A percentile compares a stretch with the other conserved stretches of the same genome.
Evolutionary conservation across 129 eudicot species (phyloP).

Genomic region (Centella asiatica): DNA sequence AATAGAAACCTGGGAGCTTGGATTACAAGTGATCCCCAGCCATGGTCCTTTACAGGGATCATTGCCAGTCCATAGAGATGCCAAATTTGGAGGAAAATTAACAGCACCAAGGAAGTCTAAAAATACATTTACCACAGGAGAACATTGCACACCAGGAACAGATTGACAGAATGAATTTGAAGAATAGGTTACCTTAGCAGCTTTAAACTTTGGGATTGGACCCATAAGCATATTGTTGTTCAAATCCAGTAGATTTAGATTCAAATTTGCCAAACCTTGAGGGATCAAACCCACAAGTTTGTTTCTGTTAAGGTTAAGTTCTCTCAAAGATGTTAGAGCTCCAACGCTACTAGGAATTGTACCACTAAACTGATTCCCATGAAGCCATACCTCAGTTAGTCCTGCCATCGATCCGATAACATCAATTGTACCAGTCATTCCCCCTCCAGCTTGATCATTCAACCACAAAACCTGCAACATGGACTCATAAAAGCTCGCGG

Average conservation of each 20-base stretch:
- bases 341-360: conserved; percentile 45
- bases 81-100: conserved; percentile 40
- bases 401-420: conserved; percentile 45
- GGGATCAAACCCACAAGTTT: conserved; percentile 57
- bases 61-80: conserved; percentile 47
- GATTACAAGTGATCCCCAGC: conserved; percentile 41
- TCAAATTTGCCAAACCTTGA: conserved; percentile 33
- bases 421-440: conserved; percentile 49
- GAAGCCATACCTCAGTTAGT: conserved; percentile 51
- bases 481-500: conserved; percentile 39
- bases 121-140: conserved; percentile 40
- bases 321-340: conserved; percentile 29
- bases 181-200: conserved; percentile 30
- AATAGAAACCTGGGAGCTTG: conserved; percentile 23
- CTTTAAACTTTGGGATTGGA: conserved; percentile 51
- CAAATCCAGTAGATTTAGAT: conserved; percentile 32
- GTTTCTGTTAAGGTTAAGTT: conserved; percentile 44
- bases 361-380: conserved; percentile 63
- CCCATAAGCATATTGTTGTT: conserved; percentile 66
- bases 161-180: conserved; percentile 45
- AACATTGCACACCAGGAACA: conserved; percentile 44
- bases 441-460: conserved; percentile 50
- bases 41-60: conserved; percentile 53
- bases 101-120: conserved; percentile 38
- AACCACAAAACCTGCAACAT: conserved; percentile 44